phyloP scores from a whole-genome alignment of 306 rosid species.

The Medicago arabica region DNA sequence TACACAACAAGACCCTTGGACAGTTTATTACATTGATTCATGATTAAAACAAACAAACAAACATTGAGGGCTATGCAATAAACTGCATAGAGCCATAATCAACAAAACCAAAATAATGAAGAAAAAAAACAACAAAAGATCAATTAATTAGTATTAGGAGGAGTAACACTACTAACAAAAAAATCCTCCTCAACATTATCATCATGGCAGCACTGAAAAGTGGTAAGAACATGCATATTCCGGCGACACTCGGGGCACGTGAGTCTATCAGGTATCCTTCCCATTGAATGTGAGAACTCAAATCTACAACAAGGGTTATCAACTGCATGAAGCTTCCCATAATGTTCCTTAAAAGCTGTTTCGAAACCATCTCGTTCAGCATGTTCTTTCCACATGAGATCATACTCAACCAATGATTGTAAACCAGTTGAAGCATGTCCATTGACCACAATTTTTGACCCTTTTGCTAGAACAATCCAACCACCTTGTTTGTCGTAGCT shows the following conservation, averaged over 20 bases:
- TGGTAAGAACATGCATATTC: conserved; percentile 57
- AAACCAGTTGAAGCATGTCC: conserved; percentile 51
- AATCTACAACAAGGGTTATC: conserved; percentile 51
- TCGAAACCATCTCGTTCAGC: conserved; percentile 55
- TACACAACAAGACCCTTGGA: neutral
- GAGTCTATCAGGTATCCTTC: conserved; percentile 52
- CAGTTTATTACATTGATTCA: conserved; percentile 11
- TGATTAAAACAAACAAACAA: conserved; percentile 7
- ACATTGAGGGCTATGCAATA: neutral
- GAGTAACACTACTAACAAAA: conserved; percentile 32
- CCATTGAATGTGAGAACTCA: conserved; percentile 49
- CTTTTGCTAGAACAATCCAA: conserved; percentile 60
- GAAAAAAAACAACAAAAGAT: neutral
- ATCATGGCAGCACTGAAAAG: conserved; percentile 66
- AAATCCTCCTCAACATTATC: conserved; percentile 43
- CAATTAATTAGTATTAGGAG: neutral
- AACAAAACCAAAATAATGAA: neutral
- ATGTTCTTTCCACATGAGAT: conserved; percentile 46
- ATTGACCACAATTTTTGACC: conserved; percentile 50
- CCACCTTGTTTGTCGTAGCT: conserved; percentile 61
- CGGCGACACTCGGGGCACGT: conserved; percentile 59
- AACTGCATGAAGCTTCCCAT: conserved; percentile 39
- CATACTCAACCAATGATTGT: conserved; percentile 51
- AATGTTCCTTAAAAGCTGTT: conserved; percentile 43
- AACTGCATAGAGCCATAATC: neutral